These are phyloP conservation scores for Ganoderma multipileum DNA, from an alignment of 1,284 basidiomycete species.

Conservation along the genomic window DNA sequence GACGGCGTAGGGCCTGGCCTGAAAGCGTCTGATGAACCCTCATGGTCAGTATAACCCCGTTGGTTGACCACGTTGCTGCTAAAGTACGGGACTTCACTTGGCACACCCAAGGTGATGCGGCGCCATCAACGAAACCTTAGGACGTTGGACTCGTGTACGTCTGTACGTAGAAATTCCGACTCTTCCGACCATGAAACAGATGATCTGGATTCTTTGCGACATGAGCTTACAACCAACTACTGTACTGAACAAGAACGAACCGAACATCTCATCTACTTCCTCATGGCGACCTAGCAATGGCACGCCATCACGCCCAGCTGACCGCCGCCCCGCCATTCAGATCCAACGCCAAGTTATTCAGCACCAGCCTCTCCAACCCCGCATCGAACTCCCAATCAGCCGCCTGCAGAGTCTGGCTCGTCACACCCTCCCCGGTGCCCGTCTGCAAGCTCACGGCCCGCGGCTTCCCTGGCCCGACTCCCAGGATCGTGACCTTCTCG, in stretches of 20 bases:
- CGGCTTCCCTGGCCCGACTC: slow-evolving; percentile 39
- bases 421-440: not conserved
- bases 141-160: no score
- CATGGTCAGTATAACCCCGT: no score
- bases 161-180: not conserved
- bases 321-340: slow-evolving; percentile 26
- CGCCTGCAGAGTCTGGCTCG: not conserved
- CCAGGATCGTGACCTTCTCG: slow-evolving; percentile 43
- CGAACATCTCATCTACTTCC: not conserved
- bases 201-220: not conserved
- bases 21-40: no score
- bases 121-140: no score
- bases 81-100: no score
- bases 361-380: slow-evolving; percentile 31
- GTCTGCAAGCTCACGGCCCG: not conserved
- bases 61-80: no score
- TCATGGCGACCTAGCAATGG: not conserved
- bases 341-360: slow-evolving; percentile 30
- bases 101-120: no score
- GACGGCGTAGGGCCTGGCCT: not conserved
- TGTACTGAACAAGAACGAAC: not conserved
- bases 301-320: slow-evolving; percentile 13
- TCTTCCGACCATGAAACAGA: not conserved
- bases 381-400: slow-evolving; percentile 29
- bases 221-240: not conserved